Percentiles rank a stretch among this genome's conserved stretches.
Evolutionary conservation across 2,329 filamentous ascomycete species (phyloP).

Genomic region (Madurella fahalii): DNA sequence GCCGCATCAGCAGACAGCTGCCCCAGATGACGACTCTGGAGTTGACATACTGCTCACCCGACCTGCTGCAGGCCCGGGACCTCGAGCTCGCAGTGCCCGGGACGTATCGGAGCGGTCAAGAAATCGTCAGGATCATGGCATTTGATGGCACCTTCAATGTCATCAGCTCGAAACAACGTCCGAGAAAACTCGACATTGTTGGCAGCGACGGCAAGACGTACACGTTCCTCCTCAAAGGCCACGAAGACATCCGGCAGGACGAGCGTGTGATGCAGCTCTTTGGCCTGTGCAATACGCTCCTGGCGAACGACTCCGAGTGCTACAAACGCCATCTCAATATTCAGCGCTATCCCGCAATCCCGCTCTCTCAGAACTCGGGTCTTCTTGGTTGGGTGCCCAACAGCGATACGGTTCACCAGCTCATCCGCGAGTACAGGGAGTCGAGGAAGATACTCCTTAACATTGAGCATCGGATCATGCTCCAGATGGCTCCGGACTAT

Average conservation of each 20-base stretch:
- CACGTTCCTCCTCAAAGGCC: conserved; percentile 92
- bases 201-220: conserved; percentile 88
- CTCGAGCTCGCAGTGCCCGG: conserved; percentile 94
- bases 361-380: conserved; percentile 92
- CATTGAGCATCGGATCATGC: conserved; percentile 98
- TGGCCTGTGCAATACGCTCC: conserved; percentile 91
- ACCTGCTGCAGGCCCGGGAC: conserved; percentile 77
- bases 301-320: conserved; percentile 89
- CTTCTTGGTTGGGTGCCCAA: conserved; percentile 95
- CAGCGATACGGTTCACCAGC: conserved; percentile 91
- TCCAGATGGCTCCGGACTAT: conserved; percentile 99
- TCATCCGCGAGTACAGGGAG: conserved; percentile 96
- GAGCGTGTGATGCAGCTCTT: conserved; percentile 99
- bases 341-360: conserved; percentile 93
- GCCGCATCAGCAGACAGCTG: conserved; percentile 87
- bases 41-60: conserved; percentile 93
- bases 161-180: conserved; percentile 95
- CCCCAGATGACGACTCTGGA: conserved; percentile 91
- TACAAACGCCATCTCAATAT: conserved; percentile 97
- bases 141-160: conserved; percentile 89
- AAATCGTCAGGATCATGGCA: conserved; percentile 78
- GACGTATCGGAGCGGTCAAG: conserved; percentile 75
- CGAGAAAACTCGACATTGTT: conserved; percentile 79
- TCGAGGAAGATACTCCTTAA: conserved; percentile 96
- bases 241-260: conserved; percentile 98